phyloP scores from a whole-genome alignment of 495 filamentous ascomycete species.

The Penicillium verhagenii region DNA sequence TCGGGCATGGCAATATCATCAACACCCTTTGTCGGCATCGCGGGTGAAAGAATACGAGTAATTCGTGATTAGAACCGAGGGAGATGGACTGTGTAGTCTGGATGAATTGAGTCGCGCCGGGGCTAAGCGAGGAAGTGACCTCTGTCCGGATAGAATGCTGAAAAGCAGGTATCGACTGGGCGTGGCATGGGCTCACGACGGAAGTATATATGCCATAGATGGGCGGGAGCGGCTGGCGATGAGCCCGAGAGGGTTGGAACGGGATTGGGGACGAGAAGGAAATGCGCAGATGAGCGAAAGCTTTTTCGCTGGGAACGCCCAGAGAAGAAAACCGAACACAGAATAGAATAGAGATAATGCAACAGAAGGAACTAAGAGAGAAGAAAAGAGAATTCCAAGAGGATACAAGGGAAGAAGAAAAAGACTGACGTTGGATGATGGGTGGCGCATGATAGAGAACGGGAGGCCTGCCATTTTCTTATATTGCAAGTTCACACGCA shows the following conservation, averaged over 20 bases:
- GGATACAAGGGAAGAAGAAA: background rate
- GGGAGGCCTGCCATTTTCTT: constrained; percentile 9
- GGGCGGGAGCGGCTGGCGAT: background rate
- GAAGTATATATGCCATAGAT: background rate
- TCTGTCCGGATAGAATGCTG: background rate
- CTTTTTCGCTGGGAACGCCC: too few relatives aligned
- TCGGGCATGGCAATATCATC: constrained; percentile 35
- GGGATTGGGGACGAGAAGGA: background rate
- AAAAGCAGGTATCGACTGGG: background rate
- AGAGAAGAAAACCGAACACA: too few relatives aligned
- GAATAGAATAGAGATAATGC: background rate
- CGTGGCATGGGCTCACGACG: constrained; percentile 2
- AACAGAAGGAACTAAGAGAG: background rate
- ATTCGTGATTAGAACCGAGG: background rate
- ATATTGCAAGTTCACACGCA: constrained; percentile 14
- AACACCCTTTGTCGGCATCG: constrained; percentile 29
- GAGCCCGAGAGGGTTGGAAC: background rate
- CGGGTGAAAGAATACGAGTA: background rate
- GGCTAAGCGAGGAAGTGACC: background rate
- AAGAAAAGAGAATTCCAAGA: background rate
- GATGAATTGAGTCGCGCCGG: background rate
- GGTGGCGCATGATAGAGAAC: background rate
- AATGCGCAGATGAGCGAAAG: background rate
- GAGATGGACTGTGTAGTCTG: background rate
- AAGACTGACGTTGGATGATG: constrained; percentile 5